Evolutionary conservation across 345 rosid species (phyloP), one percentile per base, ranked within the genome.

Genomic region (Sisymbrium irio): DNA sequence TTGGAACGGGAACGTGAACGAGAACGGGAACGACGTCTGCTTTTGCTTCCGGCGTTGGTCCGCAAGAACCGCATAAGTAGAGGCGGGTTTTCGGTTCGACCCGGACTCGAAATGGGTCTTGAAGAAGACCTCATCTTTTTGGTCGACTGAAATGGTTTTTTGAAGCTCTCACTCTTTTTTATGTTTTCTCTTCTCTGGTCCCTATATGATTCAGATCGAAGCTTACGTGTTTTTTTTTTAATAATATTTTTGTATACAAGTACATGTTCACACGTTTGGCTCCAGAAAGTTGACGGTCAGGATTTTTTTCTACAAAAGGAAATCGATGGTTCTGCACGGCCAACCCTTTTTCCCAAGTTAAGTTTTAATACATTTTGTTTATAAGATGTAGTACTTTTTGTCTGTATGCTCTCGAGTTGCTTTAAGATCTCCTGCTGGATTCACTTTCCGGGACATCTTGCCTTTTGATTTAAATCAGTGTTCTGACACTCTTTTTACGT

Each of bases 41-140:
- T 93, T 78, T 81, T 82, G 80, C 92, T 85, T 4, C 88, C 89
- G 33, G 51, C 84, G 73, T 81, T 91, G 72, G 85, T 89, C 32
- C 92, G 82, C 61, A 91, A 75, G 78, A 88, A 88, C 82, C 91
- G 82, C 98, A 91, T 84, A 65, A 91, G 81, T 11, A 92, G 90
- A 42, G 98, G 91, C 46, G 98, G 97, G 65, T 84, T 93, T 69
- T 93, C 97, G 0, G 92, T 51, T 76, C 97, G 94, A 73, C 97
- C 93, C 77, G 98, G 98, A 73, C 98, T 93, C 1, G 93, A 87
- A 19, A 78, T 79, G 82, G 92, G 83, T 79, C 89, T 89, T 6
- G 87, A 71, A 5, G 88, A 67, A 12, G 85, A 67, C 86, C 87
- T 93, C 97, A 88, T 93, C 33, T 28, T 65, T 19, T 47, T 12